Conservation (phyloP, 2,329 filamentous ascomycete genomes). For the Beauveria caledonica region DNA sequence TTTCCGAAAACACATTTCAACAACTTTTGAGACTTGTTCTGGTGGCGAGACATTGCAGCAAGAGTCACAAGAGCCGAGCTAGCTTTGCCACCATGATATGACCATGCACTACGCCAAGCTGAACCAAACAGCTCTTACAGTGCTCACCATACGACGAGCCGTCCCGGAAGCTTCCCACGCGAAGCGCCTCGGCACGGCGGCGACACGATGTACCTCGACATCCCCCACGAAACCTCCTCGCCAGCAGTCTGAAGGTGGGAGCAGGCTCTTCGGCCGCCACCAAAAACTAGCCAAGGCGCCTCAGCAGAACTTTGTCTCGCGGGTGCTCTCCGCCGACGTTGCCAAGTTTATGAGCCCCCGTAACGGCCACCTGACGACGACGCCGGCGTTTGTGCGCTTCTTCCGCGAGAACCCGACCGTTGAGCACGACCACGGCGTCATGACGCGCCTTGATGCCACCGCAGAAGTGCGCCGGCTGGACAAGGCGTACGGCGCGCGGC, state of each 20-base stretch:
- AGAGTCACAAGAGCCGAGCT: not conserved
- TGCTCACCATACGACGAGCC: not conserved
- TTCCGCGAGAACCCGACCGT: conserved; percentile 9
- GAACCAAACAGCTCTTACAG: not conserved
- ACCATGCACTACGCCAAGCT: not conserved
- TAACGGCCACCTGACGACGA: conserved; percentile 3
- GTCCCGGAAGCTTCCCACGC: not conserved
- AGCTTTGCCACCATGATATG: conserved; percentile 7
- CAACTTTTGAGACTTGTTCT: not conserved
- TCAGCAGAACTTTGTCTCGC: not conserved
- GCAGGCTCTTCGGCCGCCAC: not conserved
- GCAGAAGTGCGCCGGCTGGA: conserved; percentile 12
- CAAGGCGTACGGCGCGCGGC: conserved; percentile 16
- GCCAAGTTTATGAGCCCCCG: conserved; percentile 1
- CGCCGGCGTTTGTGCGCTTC: conserved; percentile 16
- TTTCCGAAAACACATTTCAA: not conserved
- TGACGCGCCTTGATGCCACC: not conserved
- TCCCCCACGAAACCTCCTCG: not conserved
- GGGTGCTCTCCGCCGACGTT: not conserved
- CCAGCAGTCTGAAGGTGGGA: not conserved
- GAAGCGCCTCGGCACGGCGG: not conserved
- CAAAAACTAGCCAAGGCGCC: not conserved
- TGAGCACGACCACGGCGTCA: conserved; percentile 10
- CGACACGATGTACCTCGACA: conserved; percentile 1
- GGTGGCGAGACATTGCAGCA: not conserved